phyloP scores from a whole-genome alignment of 768 basidiomycete genomes.

The Kwoniella shandongensis region DNA sequence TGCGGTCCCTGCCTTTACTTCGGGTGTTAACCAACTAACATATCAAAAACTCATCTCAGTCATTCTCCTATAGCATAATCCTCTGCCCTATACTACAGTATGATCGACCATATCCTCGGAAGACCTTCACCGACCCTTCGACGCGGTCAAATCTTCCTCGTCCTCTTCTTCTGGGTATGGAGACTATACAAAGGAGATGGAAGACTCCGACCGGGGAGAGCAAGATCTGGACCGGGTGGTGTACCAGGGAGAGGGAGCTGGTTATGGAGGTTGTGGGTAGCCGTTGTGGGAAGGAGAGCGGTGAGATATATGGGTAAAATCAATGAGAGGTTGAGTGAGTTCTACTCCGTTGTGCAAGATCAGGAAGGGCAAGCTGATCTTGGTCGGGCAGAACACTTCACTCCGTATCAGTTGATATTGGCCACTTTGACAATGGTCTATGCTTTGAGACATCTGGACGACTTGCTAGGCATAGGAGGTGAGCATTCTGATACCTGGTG shows the following conservation, averaged over 20 bases:
- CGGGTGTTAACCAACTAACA: too few relatives aligned
- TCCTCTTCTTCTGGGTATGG: slow-evolving; percentile 89
- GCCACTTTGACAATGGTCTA: slow-evolving; percentile 83
- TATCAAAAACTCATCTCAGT: not conserved
- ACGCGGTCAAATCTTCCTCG: slow-evolving; percentile 84
- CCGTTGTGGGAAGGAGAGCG: slow-evolving; percentile 29
- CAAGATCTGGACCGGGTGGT: slow-evolving; percentile 9
- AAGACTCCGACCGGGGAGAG: slow-evolving; percentile 8
- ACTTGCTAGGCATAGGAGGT: slow-evolving; percentile 79
- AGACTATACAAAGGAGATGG: slow-evolving; percentile 65
- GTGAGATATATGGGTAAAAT: slow-evolving; percentile 39
- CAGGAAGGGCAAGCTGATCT: not conserved
- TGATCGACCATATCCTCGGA: slow-evolving; percentile 93
- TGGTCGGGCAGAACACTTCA: slow-evolving; percentile 65
- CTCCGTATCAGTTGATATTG: slow-evolving; percentile 94
- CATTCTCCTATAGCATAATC: not conserved
- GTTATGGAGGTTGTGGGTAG: slow-evolving; percentile 30
- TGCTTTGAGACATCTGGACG: slow-evolving; percentile 77
- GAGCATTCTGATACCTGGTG: slow-evolving; percentile 43
- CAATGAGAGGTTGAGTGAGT: slow-evolving; percentile 48
- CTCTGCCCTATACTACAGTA: slow-evolving; percentile 48
- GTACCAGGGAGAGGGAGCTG: slow-evolving; percentile 21
- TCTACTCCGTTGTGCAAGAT: not conserved
- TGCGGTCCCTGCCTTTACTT: too few relatives aligned
- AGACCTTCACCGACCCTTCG: slow-evolving; percentile 88